Percentiles rank a stretch among this genome's conserved stretches.
phyloP scores from a whole-genome alignment of 139 green algal genomes.

The Coelastrella sp. region DNA sequence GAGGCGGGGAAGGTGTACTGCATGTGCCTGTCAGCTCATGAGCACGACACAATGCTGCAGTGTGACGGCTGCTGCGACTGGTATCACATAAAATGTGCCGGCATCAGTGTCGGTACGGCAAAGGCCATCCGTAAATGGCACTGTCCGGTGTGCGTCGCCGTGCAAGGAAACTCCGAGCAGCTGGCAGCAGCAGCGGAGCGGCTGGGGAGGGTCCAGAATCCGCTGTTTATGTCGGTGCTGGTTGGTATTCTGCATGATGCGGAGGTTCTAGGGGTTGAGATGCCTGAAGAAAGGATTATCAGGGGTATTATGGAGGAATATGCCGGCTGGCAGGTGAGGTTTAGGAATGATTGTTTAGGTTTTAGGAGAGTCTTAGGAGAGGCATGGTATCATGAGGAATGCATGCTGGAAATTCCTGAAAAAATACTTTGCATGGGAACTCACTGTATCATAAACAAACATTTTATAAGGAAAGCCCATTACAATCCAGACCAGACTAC shows the following conservation, averaged over 20 bases:
- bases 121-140: conserved; percentile 55
- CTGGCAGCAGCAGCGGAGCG: conserved; percentile 46
- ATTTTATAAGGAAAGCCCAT: background rate
- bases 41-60: conserved; percentile 59
- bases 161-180: conserved; percentile 45
- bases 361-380: background rate
- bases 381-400: no score
- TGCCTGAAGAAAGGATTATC: conserved; percentile 55
- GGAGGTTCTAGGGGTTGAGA: background rate
- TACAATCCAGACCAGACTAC: background rate
- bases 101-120: conserved; percentile 51
- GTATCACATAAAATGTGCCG: conserved; percentile 74
- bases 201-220: conserved; percentile 42
- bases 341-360: background rate
- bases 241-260: conserved; percentile 61
- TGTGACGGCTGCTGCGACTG: conserved; percentile 81
- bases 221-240: conserved; percentile 36
- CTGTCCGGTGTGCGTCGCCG: conserved; percentile 76
- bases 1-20: conserved; percentile 62
- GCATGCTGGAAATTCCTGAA: background rate
- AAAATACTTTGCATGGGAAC: background rate
- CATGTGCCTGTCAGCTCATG: conserved; percentile 72
- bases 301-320: conserved; percentile 45
- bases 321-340: conserved; percentile 14
- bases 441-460: background rate